phyloP scores from a whole-genome alignment of 495 filamentous ascomycete genomes.

The Podospora didyma region DNA sequence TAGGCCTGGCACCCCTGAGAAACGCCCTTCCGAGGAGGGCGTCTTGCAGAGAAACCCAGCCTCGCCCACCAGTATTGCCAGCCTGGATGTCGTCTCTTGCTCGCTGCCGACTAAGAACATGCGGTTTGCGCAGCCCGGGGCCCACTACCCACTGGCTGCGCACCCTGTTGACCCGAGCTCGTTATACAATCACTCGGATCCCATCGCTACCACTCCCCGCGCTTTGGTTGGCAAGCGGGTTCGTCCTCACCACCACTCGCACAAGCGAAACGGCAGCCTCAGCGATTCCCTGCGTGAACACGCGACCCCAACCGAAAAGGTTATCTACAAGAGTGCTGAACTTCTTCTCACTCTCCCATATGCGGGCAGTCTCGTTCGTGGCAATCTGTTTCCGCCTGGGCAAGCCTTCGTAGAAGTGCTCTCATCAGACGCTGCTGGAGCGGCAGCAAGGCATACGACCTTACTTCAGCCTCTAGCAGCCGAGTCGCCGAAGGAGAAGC shows the following conservation, averaged over 20 bases:
- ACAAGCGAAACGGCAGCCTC: constrained; percentile 55
- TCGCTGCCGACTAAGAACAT: constrained; percentile 68
- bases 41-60: constrained; percentile 32
- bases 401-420: constrained; percentile 72
- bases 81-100: constrained; percentile 70
- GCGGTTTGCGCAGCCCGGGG: constrained; percentile 40
- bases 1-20: constrained; percentile 41
- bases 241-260: constrained; percentile 40
- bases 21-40: constrained; percentile 5
- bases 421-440: constrained; percentile 47
- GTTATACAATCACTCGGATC: constrained; percentile 39
- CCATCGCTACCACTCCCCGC: constrained; percentile 48
- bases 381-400: constrained; percentile 70
- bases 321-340: constrained; percentile 48
- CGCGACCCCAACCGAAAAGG: constrained; percentile 43
- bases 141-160: constrained; percentile 48
- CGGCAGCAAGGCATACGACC: constrained; percentile 39
- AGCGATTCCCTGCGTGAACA: constrained; percentile 86
- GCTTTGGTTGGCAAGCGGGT: constrained; percentile 50
- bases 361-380: constrained; percentile 80
- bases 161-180: constrained; percentile 59
- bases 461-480: constrained; percentile 40
- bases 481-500: constrained; percentile 35
- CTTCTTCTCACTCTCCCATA: constrained; percentile 62
- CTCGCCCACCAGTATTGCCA: constrained; percentile 50